Conservation (phyloP, 2,329 filamentous ascomycete species). For the Fusarium citri region DNA sequence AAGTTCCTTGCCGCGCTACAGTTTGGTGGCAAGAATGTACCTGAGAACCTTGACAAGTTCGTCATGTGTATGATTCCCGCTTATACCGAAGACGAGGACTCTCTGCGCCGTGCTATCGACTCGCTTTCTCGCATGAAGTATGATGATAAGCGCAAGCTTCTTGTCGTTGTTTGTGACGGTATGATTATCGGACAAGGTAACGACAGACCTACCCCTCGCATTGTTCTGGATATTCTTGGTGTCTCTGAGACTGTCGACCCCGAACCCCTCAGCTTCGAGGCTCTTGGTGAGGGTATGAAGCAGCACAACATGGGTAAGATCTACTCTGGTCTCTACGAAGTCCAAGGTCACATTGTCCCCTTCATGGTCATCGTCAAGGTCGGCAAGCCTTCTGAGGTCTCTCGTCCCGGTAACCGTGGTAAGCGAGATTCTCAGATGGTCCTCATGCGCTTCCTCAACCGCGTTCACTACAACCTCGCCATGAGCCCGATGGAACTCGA, state of each 20-base stretch:
- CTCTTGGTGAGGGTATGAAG: constrained; percentile 92
- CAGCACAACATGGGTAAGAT: constrained; percentile 99
- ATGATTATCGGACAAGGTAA: constrained; percentile 99
- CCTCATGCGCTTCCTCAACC: constrained; percentile 98
- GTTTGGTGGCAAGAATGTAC: constrained; percentile 89
- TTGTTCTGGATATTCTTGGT: constrained; percentile 95
- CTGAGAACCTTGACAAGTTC: constrained; percentile 98
- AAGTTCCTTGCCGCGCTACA: constrained; percentile 98
- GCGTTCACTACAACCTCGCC: constrained; percentile 94
- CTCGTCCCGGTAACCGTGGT: constrained; percentile 94
- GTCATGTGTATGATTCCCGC: constrained; percentile 97
- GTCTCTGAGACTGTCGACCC: constrained; percentile 94
- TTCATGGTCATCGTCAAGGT: constrained; percentile 98
- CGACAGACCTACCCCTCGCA: constrained; percentile 92
- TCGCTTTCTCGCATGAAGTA: constrained; percentile 96
- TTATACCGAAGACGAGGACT: constrained; percentile 98
- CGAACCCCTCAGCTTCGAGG: constrained; percentile 95
- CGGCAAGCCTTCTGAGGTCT: constrained; percentile 96
- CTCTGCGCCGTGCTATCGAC: constrained; percentile 94
- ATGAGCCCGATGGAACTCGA: constrained; percentile 98
- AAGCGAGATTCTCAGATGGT: constrained; percentile 99
- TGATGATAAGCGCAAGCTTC: constrained; percentile 96
- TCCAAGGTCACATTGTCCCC: constrained; percentile 96
- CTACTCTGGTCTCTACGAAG: constrained; percentile 97
- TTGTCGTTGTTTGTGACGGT: constrained; percentile 93